phyloP scores from a whole-genome alignment of 371 early-diverging fungal genomes.

The Mortierella sp. region DNA sequence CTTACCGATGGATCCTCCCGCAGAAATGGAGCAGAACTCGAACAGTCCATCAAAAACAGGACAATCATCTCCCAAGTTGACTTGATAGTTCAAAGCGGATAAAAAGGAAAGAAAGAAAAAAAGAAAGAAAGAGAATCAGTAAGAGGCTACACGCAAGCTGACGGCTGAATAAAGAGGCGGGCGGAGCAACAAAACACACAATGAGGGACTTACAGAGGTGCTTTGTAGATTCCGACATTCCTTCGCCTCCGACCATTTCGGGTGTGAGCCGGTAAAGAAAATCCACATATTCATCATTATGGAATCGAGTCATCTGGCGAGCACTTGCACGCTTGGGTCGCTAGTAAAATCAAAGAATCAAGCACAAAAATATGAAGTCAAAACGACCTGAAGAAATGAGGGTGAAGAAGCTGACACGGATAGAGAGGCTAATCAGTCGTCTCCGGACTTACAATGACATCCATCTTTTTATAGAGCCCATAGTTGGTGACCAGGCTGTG shows the following conservation, averaged over 20 bases:
- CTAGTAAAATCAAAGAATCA: conserved; percentile 54
- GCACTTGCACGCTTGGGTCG: conserved; percentile 89
- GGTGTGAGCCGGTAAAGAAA: conserved; percentile 96
- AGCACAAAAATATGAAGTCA: conserved; percentile 1
- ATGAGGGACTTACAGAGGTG: conserved; percentile 50
- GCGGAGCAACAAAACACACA: not conserved
- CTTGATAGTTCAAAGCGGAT: too few relatives aligned
- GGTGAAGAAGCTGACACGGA: not conserved
- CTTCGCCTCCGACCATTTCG: conserved; percentile 87
- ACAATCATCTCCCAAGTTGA: conserved; percentile 97
- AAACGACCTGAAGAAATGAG: not conserved
- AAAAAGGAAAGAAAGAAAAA: conserved; percentile 1
- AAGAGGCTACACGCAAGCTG: not conserved
- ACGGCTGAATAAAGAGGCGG: not conserved
- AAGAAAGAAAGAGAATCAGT: not conserved
- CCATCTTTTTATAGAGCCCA: conserved; percentile 94
- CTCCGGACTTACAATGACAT: conserved; percentile 69
- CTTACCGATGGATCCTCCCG: conserved; percentile 94
- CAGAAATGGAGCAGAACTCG: conserved; percentile 94
- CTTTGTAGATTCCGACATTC: conserved; percentile 86
- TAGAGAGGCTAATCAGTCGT: not conserved
- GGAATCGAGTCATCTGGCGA: conserved; percentile 98
- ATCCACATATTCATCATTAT: conserved; percentile 99
- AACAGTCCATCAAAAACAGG: conserved; percentile 97
- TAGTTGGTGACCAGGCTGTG: conserved; percentile 96